Base-by-base conservation (phyloP, 2,329 filamentous ascomycete genomes). In the Penicillium nordicum region DNA sequence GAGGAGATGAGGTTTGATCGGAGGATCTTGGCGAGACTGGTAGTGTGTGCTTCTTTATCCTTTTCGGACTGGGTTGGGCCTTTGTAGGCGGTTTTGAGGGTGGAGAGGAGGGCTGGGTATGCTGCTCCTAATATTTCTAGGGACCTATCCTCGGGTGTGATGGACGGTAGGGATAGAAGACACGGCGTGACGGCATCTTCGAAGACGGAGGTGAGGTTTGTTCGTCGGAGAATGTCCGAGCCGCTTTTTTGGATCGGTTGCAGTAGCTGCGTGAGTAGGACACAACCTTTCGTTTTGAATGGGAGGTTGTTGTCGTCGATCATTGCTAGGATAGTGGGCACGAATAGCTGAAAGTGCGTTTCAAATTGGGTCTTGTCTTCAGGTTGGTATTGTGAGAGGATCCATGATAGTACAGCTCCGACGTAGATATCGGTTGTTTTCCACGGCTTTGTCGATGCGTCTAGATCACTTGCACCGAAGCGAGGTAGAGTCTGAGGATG, bases 141-240 rank as follows among this genome's bases (percentile, higher is more conserved):
- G 4, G 89, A 89, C 54, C 94, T 88, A 0, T 80, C 69, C 66
- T 90, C 88, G 0, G 89, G 85, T 0, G 90, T 96, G 41, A 96
- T 77, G 12, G 81, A 84, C 0, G 93, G 92, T 6, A 96, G 79
- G 65, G 86, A 89, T 8, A 88, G 80, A n/a, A 96, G 80, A 36
- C 86, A 85, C 0, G 90, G 89, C 16, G 66, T 69, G 34, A 79
- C 60, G 25, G 76, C 76, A 41, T 78, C 75, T 64, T 76, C 69
- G 57, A 79, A 79, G 52, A 79, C 76, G 2, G 76, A 75, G 27
- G 71, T 71, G 16, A 79, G 68, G 52, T 78, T 78, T 8, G 75
- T 78, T 23, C 74, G 70, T 18, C 63, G 64, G 8, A 79, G 68
- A 16, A 79, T 75, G 45, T 74, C 70, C 3, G 73, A 76, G 50